Evolutionary conservation across 805 yeast genomes (phyloP).

Genomic region (Saturnispora quitensis): DNA sequence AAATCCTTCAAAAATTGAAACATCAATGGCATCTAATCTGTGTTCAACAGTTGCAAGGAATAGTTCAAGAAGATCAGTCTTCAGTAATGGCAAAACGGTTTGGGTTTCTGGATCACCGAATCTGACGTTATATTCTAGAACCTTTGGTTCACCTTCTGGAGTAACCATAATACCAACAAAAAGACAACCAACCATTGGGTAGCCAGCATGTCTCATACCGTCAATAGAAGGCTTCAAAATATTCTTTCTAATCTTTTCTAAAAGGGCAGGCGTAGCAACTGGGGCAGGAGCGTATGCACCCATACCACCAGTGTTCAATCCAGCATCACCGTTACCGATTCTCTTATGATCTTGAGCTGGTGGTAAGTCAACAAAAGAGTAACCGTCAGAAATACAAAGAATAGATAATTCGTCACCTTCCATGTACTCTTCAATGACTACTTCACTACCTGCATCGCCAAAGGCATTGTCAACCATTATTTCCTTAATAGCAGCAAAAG

Average conservation of each 20-base stretch:
- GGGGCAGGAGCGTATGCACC: conserved; percentile 99
- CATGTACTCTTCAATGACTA: conserved; percentile 90
- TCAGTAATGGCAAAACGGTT: conserved; percentile 80
- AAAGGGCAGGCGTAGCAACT: conserved; percentile 68
- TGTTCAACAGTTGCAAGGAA: conserved; percentile 92
- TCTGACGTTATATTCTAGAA: conserved; percentile 92
- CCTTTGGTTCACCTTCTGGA: conserved; percentile 76
- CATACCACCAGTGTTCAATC: conserved; percentile 98
- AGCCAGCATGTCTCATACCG: conserved; percentile 93
- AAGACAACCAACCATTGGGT: conserved; percentile 90
- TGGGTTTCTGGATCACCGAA: conserved; percentile 99
- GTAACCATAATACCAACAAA: conserved; percentile 94
- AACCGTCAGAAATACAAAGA: conserved; percentile 88
- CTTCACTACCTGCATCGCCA: conserved; percentile 90
- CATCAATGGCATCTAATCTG: conserved; percentile 74
- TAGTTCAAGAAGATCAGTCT: conserved; percentile 89
- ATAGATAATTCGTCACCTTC: conserved; percentile 97
- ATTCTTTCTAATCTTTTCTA: conserved; percentile 60
- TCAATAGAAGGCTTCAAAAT: conserved; percentile 85
- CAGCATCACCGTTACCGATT: conserved; percentile 85
- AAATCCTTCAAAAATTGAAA: conserved; percentile 43
- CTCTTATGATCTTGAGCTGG: conserved; percentile 99
- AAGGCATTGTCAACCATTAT: conserved; percentile 86
- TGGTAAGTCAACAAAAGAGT: conserved; percentile 81
- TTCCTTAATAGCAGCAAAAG: conserved; percentile 69